phyloP scores from a whole-genome alignment of 768 basidiomycete species.

The Psilocybe cubensis region DNA sequence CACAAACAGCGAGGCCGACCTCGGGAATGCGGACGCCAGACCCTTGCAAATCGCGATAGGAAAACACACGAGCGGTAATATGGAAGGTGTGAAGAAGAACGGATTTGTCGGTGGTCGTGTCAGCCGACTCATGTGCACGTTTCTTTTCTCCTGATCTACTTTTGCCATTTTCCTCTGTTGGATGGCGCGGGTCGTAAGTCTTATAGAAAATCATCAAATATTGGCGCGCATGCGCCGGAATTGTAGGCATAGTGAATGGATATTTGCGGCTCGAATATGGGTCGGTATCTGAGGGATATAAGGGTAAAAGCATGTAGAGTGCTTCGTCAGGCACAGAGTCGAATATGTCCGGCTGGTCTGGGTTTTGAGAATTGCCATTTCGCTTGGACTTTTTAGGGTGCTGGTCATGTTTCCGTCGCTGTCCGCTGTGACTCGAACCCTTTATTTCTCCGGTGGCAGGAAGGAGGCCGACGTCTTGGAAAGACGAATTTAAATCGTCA shows the following conservation, averaged over 20 bases:
- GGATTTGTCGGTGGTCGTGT: constrained; percentile 38
- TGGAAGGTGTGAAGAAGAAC: constrained; percentile 69
- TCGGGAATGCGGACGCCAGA: constrained; percentile 77
- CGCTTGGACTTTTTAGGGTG: constrained; percentile 14
- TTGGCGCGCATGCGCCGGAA: constrained; percentile 57
- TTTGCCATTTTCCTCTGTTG: constrained; percentile 25
- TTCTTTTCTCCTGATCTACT: constrained; percentile 44
- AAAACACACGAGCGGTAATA: constrained; percentile 74
- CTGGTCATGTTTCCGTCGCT: constrained; percentile 23
- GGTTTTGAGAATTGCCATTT: constrained; percentile 12
- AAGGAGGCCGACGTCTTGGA: constrained; percentile 79
- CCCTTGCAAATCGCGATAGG: constrained; percentile 71
- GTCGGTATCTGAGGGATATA: constrained; percentile 84
- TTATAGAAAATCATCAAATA: constrained; percentile 86
- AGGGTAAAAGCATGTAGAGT: constrained; percentile 81
- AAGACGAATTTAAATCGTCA: constrained; percentile 71
- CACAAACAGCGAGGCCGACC: constrained; percentile 69
- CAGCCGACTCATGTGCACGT: constrained; percentile 40
- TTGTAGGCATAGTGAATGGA: constrained; percentile 35
- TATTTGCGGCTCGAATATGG: constrained; percentile 33
- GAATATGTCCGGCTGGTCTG: constrained; percentile 48
- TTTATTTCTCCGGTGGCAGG: constrained; percentile 51
- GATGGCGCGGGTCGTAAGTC: constrained; percentile 13
- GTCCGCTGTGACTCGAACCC: constrained; percentile 14
- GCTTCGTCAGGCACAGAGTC: constrained; percentile 67